Percentiles rank a stretch among this genome's conserved stretches.
These are phyloP conservation scores for Leccinum sublutescens DNA, from an alignment of 768 basidiomycete species.

Conservation along the genomic window DNA sequence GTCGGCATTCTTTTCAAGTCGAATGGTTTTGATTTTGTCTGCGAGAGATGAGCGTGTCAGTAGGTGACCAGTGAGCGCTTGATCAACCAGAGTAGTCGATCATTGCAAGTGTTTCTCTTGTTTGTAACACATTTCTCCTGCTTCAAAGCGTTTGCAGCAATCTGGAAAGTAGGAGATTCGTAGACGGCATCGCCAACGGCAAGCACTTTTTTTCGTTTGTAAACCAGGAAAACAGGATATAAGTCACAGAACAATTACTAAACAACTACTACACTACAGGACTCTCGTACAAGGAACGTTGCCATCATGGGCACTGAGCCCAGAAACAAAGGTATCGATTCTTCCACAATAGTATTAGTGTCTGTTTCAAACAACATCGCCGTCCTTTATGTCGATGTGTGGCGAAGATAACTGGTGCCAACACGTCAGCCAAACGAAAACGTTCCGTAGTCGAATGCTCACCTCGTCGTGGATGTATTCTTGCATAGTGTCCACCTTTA, in stretches of 20 bases:
- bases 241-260: not conserved
- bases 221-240: not conserved
- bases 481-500: conserved; percentile 63
- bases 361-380: conserved; percentile 6
- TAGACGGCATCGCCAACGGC: not conserved
- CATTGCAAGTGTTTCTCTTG: not conserved
- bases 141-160: not conserved
- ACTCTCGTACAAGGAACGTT: not conserved
- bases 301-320: not conserved
- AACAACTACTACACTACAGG: not conserved
- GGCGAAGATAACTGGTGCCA: not conserved
- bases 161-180: not conserved
- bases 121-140: not conserved
- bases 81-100: too few species aligned
- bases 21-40: not conserved
- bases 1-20: not conserved
- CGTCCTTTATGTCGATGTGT: conserved; percentile 8
- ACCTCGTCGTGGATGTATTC: conserved; percentile 46
- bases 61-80: not conserved
- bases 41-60: not conserved
- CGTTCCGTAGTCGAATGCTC: not conserved
- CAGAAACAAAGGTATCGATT: not conserved
- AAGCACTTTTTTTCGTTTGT: not conserved
- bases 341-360: not conserved
- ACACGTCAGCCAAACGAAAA: not conserved